phyloP scores from a whole-genome alignment of 2,329 filamentous ascomycete genomes.

The Sporothrix euskadiensis region DNA sequence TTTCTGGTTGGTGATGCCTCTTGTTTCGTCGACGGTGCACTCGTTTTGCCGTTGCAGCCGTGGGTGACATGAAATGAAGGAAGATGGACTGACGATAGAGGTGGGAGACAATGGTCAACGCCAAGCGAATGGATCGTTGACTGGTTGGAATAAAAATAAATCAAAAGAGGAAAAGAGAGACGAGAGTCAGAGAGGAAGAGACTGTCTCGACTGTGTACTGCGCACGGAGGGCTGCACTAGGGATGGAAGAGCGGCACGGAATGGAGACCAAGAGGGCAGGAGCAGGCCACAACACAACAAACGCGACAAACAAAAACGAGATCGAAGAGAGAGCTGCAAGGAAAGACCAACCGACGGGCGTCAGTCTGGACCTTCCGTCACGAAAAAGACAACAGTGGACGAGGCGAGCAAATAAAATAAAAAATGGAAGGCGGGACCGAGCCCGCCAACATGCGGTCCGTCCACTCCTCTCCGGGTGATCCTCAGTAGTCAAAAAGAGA shows the following conservation, averaged over 20 bases:
- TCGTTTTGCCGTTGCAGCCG: slow-evolving; percentile 8
- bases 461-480: background rate
- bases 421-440: slow-evolving; percentile 19
- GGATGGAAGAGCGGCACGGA: slow-evolving; percentile 5
- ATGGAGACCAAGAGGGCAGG: background rate
- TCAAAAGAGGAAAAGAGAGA: background rate
- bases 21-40: background rate
- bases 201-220: too few species aligned
- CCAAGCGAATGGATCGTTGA: background rate
- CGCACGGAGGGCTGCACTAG: background rate
- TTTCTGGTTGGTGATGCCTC: background rate
- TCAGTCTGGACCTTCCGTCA: background rate
- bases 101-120: background rate
- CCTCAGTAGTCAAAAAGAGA: background rate
- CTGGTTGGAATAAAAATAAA: slow-evolving; percentile 3
- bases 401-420: background rate
- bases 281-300: background rate
- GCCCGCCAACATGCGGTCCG: background rate
- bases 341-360: slow-evolving; percentile 7
- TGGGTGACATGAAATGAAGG: background rate
- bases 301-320: background rate
- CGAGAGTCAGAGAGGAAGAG: background rate
- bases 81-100: background rate
- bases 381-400: background rate
- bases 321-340: background rate